Conservation (phyloP, 1,284 basidiomycete species). For the Earliella scabrosa region DNA sequence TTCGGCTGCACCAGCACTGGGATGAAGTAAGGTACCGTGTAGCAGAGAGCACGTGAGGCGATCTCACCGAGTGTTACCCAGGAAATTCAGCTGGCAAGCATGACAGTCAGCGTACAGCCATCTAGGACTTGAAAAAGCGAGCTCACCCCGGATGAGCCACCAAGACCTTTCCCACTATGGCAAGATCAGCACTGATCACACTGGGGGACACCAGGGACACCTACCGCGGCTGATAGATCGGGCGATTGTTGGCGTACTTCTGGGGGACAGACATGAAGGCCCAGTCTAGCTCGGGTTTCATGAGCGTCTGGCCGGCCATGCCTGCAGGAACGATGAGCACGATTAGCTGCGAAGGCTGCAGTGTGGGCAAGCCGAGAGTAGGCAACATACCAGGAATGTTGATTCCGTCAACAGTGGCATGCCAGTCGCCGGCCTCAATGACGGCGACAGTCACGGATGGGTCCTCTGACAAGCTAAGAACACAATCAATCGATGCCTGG, state of each 20-base stretch:
- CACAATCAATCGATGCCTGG: not conserved
- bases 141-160: constrained; percentile 23
- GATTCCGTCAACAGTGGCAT: constrained; percentile 24
- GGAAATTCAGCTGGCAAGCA: constrained; percentile 17
- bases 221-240: constrained; percentile 16
- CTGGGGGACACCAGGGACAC: too few species aligned
- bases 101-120: too few species aligned
- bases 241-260: constrained; percentile 15
- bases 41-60: not conserved
- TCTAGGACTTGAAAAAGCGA: too few species aligned
- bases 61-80: constrained; percentile 15
- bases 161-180: constrained; percentile 24
- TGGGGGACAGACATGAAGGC: constrained; percentile 24
- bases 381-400: constrained; percentile 12
- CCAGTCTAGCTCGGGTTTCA: constrained; percentile 25
- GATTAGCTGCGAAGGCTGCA: not conserved
- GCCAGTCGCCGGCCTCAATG: constrained; percentile 34
- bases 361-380: too few species aligned
- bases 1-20: constrained; percentile 18
- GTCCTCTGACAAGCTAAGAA: constrained; percentile 46
- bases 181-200: too few species aligned
- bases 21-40: constrained; percentile 8
- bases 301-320: constrained; percentile 8
- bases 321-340: not conserved
- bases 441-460: constrained; percentile 38